These are phyloP conservation scores for Elasticomyces elasticus DNA, from an alignment of 495 filamentous ascomycete genomes.

Conservation along the genomic window DNA sequence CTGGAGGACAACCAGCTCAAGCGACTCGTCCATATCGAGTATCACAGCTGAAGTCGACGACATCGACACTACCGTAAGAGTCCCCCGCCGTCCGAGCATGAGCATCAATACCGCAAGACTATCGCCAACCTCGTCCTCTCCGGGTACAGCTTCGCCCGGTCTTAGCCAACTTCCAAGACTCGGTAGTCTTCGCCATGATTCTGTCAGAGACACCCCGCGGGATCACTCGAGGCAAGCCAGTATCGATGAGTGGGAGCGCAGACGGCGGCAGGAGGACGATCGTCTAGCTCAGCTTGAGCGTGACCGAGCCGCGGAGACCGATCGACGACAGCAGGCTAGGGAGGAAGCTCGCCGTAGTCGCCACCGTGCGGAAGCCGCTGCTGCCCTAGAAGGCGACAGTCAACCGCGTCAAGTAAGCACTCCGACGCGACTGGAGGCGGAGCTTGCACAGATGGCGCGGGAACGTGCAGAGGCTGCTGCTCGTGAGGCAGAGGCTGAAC, in stretches of 20 bases:
- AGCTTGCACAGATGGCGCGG: slow-evolving; percentile 9
- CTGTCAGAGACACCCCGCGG: not conserved
- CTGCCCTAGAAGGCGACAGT: slow-evolving; percentile 4
- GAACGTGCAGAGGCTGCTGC: slow-evolving; percentile 6
- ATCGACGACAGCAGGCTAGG: slow-evolving; percentile 10
- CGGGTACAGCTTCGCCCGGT: slow-evolving; percentile 6
- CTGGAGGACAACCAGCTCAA: not conserved
- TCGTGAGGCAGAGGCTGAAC: not conserved
- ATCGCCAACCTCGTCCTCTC: not conserved
- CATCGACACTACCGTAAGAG: not conserved
- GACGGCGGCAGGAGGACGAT: slow-evolving; percentile 1
- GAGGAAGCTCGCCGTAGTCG: not conserved
- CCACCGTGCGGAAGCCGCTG: slow-evolving; percentile 6
- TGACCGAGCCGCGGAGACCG: slow-evolving; percentile 4
- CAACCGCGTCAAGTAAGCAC: not conserved
- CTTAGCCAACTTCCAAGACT: slow-evolving; percentile 10
- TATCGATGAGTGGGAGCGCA: not conserved
- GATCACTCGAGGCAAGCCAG: not conserved
- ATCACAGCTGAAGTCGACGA: slow-evolving; percentile 9
- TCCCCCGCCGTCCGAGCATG: slow-evolving; percentile 6
- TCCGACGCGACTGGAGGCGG: slow-evolving; percentile 1
- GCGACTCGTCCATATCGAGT: slow-evolving; percentile 4
- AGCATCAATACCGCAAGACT: slow-evolving; percentile 1
- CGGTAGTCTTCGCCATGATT: not conserved
- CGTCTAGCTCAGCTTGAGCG: slow-evolving; percentile 15